Evolutionary conservation across 495 filamentous ascomycete species (phyloP), one percentile per base, ranked within the genome.

Genomic region (Penicillium turbatum): DNA sequence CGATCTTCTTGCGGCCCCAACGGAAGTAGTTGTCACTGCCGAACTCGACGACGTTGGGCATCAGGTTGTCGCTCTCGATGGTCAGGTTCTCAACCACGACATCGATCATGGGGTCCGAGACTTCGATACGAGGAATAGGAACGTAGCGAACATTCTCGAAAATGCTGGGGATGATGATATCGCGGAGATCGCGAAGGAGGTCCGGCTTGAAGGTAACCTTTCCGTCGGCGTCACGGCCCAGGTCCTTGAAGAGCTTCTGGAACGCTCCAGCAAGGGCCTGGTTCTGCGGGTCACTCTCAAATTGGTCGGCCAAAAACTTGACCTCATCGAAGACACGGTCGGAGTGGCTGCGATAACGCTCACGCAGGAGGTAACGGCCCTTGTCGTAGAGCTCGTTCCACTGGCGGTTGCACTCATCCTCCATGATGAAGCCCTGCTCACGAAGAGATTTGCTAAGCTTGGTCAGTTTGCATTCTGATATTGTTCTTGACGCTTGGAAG

Each of bases 51-150:
- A 95, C 84, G 68, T 98, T 98, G 35, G 93, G 93, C 80, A 93
- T 89, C 59, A 98, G 81, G 72, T 98, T 98, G 73, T 97, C 93
- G 54, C 90, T 89, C 74, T 98, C 93, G 57, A 98, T 81, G 37
- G 95, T 85, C 24, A 98, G 77, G 67, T 98, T 98, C 75, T 98
- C 93, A 36, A 98, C 78, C 13, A 97, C 72, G 44, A 86, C 88
- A 70, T 98, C 93, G 44, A 93, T 75, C 78, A 84, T 83, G 11
- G 80, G 80, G 61, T 98, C 95, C 2, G 85, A 86, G 59, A 93
- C 93, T 71, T 98, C 93, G 48, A 97, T 96, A 26, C 93, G 84
- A 10, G 93, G 95, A 47, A 98, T 82, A 15, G 93, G 93, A 19
- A 98, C 84, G 71, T 98, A 98, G 49, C 90, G 86, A 21, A 95